Evolutionary conservation across 306 rosid species (phyloP).

Genomic region (Luffa aegyptiaca): DNA sequence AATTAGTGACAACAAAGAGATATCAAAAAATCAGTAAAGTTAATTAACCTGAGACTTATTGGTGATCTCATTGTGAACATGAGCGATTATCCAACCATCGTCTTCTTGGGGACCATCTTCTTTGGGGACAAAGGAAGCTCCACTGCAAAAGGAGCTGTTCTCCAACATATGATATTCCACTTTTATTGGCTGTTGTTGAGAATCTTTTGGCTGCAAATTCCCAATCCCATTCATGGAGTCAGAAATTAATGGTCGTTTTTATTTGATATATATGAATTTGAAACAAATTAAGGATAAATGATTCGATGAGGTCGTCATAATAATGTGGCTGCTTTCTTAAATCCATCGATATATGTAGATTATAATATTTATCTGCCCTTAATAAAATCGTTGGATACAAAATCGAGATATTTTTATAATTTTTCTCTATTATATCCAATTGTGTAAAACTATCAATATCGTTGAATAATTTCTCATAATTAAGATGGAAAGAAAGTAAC

Average conservation of each 20-base stretch:
- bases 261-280: too few relatives aligned
- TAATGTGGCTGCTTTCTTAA: too few relatives aligned
- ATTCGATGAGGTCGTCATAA: too few relatives aligned
- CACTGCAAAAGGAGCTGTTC: constrained; percentile 45
- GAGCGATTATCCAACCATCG: constrained; percentile 66
- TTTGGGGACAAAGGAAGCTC: constrained; percentile 47
- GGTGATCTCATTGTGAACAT: constrained; percentile 65
- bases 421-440: too few relatives aligned
- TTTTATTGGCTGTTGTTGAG: neutral
- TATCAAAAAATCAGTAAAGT: neutral
- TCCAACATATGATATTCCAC: constrained; percentile 52
- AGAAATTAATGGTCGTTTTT: neutral
- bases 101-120: constrained; percentile 33
- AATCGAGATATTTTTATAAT: too few relatives aligned
- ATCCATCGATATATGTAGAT: too few relatives aligned
- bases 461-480: too few relatives aligned
- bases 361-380: too few relatives aligned
- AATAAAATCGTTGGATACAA: too few relatives aligned
- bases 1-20: too few relatives aligned
- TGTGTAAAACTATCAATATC: too few relatives aligned
- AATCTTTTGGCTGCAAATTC: neutral
- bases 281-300: neutral
- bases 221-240: neutral
- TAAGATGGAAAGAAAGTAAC: too few relatives aligned
- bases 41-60: constrained; percentile 27